A percentile compares a stretch with the other conserved stretches of the same genome.
phyloP scores from a whole-genome alignment of 164 flowering plant species.

The Hamamelis virginiana region DNA sequence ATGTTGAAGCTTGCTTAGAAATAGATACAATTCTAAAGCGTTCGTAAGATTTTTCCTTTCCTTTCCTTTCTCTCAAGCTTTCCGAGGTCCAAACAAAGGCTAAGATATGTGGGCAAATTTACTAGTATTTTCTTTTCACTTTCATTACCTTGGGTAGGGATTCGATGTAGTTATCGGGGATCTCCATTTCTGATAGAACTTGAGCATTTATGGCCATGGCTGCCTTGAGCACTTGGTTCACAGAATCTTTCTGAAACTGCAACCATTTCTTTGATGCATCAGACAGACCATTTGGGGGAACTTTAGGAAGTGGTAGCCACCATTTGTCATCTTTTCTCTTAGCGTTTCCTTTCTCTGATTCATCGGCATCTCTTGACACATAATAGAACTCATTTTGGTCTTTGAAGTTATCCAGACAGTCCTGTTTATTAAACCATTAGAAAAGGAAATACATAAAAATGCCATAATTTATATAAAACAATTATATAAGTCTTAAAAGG shows the following conservation, averaged over 20 bases:
- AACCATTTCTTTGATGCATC: constrained; percentile 52
- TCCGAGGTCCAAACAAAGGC: no score
- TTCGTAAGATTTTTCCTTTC: no score
- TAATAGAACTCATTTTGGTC: constrained; percentile 61
- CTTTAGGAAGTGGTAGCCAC: constrained; percentile 78
- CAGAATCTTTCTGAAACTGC: constrained; percentile 70
- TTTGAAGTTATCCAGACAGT: constrained; percentile 60
- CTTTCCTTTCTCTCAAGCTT: no score
- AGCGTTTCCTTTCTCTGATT: constrained; percentile 29
- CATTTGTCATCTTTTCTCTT: constrained; percentile 66
- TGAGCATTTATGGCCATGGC: constrained; percentile 82
- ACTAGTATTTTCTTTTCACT: background rate
- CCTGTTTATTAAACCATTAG: constrained; percentile 29
- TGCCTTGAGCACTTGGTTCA: constrained; percentile 73
- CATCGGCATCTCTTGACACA: constrained; percentile 39
- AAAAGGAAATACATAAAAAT: background rate
- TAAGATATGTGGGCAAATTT: no score
- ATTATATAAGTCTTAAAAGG: background rate
- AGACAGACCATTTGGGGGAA: constrained; percentile 59
- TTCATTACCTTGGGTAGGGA: constrained; percentile 59
- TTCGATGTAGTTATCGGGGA: constrained; percentile 70
- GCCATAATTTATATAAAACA: background rate
- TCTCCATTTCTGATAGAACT: constrained; percentile 64
- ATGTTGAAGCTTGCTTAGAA: no score
- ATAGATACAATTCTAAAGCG: no score